phyloP scores from a whole-genome alignment of 2,329 filamentous ascomycete genomes.

The Herpotrichia juniperi region DNA sequence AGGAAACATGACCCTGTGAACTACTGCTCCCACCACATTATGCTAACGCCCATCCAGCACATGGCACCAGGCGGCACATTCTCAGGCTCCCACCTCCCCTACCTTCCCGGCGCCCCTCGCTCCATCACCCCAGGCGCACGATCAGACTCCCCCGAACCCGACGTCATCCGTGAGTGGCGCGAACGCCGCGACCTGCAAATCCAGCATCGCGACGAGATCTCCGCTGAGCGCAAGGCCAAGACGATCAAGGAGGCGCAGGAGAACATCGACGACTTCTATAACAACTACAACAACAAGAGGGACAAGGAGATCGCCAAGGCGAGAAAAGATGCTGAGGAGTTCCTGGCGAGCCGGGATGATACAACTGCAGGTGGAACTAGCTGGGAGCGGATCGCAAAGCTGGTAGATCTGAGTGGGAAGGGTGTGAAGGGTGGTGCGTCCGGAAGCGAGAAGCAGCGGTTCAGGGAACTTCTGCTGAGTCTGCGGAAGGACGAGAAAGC shows the following conservation, averaged over 20 bases:
- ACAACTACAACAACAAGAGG: constrained; percentile 98
- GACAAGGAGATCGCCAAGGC: constrained; percentile 92
- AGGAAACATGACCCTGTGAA: not conserved
- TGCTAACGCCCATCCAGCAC: constrained; percentile 53
- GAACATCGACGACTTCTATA: constrained; percentile 98
- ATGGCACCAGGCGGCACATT: constrained; percentile 80
- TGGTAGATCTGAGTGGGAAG: constrained; percentile 97
- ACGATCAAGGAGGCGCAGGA: constrained; percentile 88
- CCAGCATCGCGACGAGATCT: constrained; percentile 82
- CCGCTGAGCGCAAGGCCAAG: constrained; percentile 79
- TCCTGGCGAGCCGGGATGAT: constrained; percentile 86
- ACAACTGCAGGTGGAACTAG: constrained; percentile 93
- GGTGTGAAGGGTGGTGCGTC: constrained; percentile 83
- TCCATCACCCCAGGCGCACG: constrained; percentile 55
- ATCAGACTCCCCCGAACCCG: constrained; percentile 81
- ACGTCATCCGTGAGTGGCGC: constrained; percentile 89
- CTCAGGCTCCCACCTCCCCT: constrained; percentile 70
- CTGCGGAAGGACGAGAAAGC: constrained; percentile 92
- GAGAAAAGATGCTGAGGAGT: constrained; percentile 89
- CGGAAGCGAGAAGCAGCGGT: constrained; percentile 93
- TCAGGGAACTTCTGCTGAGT: constrained; percentile 86
- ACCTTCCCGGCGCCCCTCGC: constrained; percentile 50
- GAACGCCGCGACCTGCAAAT: constrained; percentile 84
- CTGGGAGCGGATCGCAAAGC: constrained; percentile 97
- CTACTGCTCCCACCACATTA: not conserved